A percentile compares a stretch with the other conserved stretches of the same genome.
These are phyloP conservation scores for Venturia pyrina DNA, from an alignment of 2,329 filamentous ascomycete genomes.

Conservation along the genomic window DNA sequence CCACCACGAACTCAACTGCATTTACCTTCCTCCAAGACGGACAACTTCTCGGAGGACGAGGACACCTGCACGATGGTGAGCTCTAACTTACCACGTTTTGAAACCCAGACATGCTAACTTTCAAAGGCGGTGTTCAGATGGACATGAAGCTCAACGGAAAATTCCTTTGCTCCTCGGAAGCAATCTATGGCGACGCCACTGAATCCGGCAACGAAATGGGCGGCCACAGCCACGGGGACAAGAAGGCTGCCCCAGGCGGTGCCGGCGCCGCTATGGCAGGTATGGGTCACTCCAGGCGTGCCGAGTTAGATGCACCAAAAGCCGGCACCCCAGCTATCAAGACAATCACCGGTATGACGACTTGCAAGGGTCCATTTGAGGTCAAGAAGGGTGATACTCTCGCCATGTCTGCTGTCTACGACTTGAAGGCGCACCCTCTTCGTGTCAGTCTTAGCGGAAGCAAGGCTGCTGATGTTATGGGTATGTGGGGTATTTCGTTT, in stretches of 20 bases:
- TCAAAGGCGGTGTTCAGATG: constrained; percentile 3
- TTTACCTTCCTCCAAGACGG: constrained; percentile 4
- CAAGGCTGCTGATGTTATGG: constrained; percentile 10
- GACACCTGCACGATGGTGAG: constrained; percentile 4
- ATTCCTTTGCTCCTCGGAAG: constrained; percentile 3
- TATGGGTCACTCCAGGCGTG: background rate
- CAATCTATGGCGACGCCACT: constrained; percentile 3
- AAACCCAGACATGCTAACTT: background rate
- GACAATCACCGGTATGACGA: constrained; percentile 6
- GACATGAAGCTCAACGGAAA: constrained; percentile 2
- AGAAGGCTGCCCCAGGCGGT: background rate
- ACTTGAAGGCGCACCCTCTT: constrained; percentile 6
- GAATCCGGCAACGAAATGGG: background rate
- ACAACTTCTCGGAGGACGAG: background rate
- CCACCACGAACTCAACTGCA: background rate
- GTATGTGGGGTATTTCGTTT: constrained; percentile 10
- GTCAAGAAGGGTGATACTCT: constrained; percentile 11
- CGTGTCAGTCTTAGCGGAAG: background rate
- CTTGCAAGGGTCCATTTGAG: constrained; percentile 1
- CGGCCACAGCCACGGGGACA: background rate
- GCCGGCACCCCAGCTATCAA: background rate
- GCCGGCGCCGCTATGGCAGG: background rate
- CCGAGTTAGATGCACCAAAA: background rate
- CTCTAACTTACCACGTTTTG: too few species aligned
- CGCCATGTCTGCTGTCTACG: constrained; percentile 7